These are phyloP conservation scores for Globisporangium middletonii DNA, from an alignment of 352 stramenopile species.

Conservation along the genomic window DNA sequence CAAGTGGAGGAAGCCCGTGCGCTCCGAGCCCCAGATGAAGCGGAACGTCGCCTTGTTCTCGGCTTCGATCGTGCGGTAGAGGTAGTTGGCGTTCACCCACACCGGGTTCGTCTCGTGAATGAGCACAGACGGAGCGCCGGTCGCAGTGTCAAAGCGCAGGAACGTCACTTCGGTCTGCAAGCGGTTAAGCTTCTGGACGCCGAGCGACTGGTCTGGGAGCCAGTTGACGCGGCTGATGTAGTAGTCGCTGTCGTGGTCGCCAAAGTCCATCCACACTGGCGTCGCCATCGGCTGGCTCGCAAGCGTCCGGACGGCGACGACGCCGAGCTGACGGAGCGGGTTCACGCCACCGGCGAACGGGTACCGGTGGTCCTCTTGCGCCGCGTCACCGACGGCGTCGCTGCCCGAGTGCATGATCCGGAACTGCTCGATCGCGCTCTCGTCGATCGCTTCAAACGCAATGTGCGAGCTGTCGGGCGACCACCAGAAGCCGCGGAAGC, in stretches of 20 bases:
- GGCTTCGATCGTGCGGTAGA: conserved; percentile 86
- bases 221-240: conserved; percentile 93
- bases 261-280: conserved; percentile 80
- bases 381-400: conserved; percentile 36
- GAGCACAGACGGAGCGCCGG: conserved; percentile 61
- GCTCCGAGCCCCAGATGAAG: conserved; percentile 94
- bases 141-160: conserved; percentile 74
- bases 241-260: conserved; percentile 52
- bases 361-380: conserved; percentile 83
- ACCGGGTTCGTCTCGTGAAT: conserved; percentile 87
- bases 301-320: conserved; percentile 37
- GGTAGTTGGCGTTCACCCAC: conserved; percentile 95
- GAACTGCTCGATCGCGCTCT: conserved; percentile 91
- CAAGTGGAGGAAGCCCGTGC: conserved; percentile 92
- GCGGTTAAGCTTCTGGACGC: conserved; percentile 85
- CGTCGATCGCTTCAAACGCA: conserved; percentile 91
- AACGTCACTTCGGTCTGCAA: conserved; percentile 70
- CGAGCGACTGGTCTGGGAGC: conserved; percentile 91
- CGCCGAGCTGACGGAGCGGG: conserved; percentile 83
- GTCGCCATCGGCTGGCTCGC: conserved; percentile 23
- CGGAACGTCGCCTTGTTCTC: conserved; percentile 84
- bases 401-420: conserved; percentile 94
- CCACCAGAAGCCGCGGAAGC: conserved; percentile 97
- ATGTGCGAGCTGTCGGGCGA: conserved; percentile 80
- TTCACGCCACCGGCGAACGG: conserved; percentile 94